Base-by-base conservation (phyloP, 306 rosid species). In the Trifolium fragiferum region DNA sequence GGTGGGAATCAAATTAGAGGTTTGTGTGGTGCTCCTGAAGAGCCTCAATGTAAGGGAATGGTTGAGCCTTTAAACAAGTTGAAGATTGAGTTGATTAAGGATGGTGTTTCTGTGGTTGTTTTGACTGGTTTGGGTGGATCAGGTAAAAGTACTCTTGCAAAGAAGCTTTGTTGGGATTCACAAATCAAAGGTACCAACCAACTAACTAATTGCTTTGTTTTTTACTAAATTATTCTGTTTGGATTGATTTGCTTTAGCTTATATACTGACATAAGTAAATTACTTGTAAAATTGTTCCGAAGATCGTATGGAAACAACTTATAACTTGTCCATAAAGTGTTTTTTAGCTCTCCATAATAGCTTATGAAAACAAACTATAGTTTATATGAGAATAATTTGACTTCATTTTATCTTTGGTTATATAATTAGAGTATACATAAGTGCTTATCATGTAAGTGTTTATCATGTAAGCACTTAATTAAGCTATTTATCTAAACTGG, bases 141-240 rank as follows among this genome's bases (percentile, higher is more conserved):
- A 0, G 92, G 92, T 41, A 88, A 90, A 64, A 83, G 87, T 13
- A 86, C 96, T 2, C 35, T 90, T 73, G 96, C 87, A 8, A 79
- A 55, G 27, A 67, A 54, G 77, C 81, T 90, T 7, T 90, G 89
- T 58, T 85, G 77, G 76, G 83, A 88, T 20, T 10, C 69, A 4
- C 69, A 86, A 33, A 78, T 85, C 46, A 57, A 8, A 84, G 89
- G 93, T 88, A 33, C 0, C 44, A 4, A 33, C 0, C 44, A 4
- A 4, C 25, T 16, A 2, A 4, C 11, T 18, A 32, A 16, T 49
- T 33, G 37, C 13, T 27, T 59, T 16, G 6, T 33, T 32, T 9
- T n/a, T 2, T 16, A 25, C 32, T 58, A 54, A 54, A 20, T 20
- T 20, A 10, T 4, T 53, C 0, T 54, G 15, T 54, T 54, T 54